Evolutionary conservation across 208 protist species (phyloP), one percentile per base, ranked within the genome.

Genomic region (Acanthamoeba divionensis): DNA sequence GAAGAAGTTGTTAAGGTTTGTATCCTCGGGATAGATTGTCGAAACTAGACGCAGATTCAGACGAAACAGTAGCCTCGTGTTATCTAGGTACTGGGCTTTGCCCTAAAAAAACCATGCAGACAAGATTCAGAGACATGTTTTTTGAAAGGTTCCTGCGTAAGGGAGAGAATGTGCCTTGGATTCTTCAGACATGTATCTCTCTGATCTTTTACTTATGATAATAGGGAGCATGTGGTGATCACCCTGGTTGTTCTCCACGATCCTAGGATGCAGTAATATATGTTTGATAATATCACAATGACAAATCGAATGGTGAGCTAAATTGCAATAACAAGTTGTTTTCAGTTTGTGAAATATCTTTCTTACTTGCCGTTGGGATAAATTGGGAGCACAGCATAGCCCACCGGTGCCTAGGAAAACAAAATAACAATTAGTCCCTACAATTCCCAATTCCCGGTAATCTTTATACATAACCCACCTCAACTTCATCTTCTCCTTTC

Each of bases 11-110:
- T 89, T 93, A 21, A 93, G 31, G 33, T 60, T 29, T 13, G 36
- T 3, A 12, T 93, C 89, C 24, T 93, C 86, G 15, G 91, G 80
- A 26, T 79, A 93, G 2, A 93, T n/a, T n/a, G 69, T 90, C 0
- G 67, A 89, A 1, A 77, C 44, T 15, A 93, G 26, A 10, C 60
- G 57, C 10, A 91, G 0, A 24, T 90, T 75, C 6, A 91, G 33
- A 36, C 91, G 90, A 52, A 93, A 91, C 21, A 91, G 44, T 38
- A 38, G 86, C 33, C 62, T 48, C 7, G 89, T 89, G 48, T 62
- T 82, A 47, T 93, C 91, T 0, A 91, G 45, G 2, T 90, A 77
- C 2, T 31, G 5, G 7, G 71, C 75, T 21, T 91, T 79, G 1
- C 54, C n/a, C n/a, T n/a, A n/a, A n/a, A n/a, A n/a, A n/a, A n/a